Evolutionary conservation across 192 early-diverging fungal species (phyloP), one percentile per base, ranked within the genome.

Genomic region (Phycomyces blakesleeanus): DNA sequence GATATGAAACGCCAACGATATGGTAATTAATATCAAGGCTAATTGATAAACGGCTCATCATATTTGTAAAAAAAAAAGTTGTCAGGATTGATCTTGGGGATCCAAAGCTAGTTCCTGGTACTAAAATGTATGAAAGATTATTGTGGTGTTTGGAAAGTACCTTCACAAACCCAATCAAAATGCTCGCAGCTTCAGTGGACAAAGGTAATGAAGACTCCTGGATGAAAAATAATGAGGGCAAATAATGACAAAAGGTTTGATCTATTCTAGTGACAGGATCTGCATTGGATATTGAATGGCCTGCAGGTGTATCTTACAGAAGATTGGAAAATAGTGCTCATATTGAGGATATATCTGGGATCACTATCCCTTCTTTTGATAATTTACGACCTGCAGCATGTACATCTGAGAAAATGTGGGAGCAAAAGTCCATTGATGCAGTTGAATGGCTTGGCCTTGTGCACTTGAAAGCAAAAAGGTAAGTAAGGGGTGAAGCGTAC

Each of bases 371-470:
- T 22, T 51, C 55, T 27, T 59, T 69, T 27, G 55, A 69, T n/a
- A 40, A 14, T 18, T 27, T 41, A 54, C 42, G 22, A 26, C 22
- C 25, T 41, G 54, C 27, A 38, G 25, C 39, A 56, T 55, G 40
- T 21, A n/a, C 7, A 27, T 27, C 40, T 10, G 20, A 57, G 54
- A 25, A 21, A 22, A 18, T 22, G n/a, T 69, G 68, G 68, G 37
- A 58, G 34, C 25, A 63, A 15, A 24, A 59, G 21, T 55, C 61
- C 15, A 22, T 59, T 9, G 47, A 57, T 42, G 68, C 61, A 44
- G 9, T 63, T 5, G 68, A 69, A 63, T 69, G 68, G 68, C 20
- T 69, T 18, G 68, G 68, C 16, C 41, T 69, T 12, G 68, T 61
- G 12, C 38, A 57, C 10, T 40, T 63, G 9, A 63, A 53, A 40